Percentiles rank a stretch among this genome's conserved stretches.
Conservation (phyloP, 306 rosid genomes). For the Rosa chinensis region DNA sequence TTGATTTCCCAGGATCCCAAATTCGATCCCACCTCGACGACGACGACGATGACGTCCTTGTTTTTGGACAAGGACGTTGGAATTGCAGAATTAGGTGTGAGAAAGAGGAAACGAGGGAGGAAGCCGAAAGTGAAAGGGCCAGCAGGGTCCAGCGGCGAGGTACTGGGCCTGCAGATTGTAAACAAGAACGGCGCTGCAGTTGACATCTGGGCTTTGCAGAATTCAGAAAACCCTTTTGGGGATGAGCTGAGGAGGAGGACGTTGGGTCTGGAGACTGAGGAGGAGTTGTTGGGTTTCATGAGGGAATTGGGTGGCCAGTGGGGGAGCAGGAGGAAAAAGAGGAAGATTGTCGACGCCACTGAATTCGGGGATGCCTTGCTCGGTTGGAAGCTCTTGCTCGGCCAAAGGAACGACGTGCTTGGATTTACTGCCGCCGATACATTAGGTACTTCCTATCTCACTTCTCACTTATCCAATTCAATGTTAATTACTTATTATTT, state of each 20-base stretch:
- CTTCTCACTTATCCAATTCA: not conserved
- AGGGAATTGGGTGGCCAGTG: slow-evolving; percentile 78
- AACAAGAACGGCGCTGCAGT: slow-evolving; percentile 48
- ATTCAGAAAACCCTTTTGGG: slow-evolving; percentile 53
- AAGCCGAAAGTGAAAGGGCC: slow-evolving; percentile 57
- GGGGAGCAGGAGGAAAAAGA: slow-evolving; percentile 84
- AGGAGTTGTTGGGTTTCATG: slow-evolving; percentile 66
- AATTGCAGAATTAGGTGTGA: slow-evolving; percentile 21
- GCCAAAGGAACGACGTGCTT: slow-evolving; percentile 78
- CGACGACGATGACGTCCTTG: not conserved
- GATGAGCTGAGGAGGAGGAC: slow-evolving; percentile 65
- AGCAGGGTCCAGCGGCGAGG: slow-evolving; percentile 19
- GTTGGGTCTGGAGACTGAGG: slow-evolving; percentile 58
- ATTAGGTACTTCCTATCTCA: slow-evolving; percentile 45
- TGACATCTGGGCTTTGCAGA: slow-evolving; percentile 42
- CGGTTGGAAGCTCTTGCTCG: slow-evolving; percentile 81
- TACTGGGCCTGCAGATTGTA: slow-evolving; percentile 35
- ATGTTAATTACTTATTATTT: too few relatives aligned
- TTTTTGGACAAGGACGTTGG: not conserved
- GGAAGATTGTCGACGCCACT: slow-evolving; percentile 70
- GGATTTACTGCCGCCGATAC: slow-evolving; percentile 85
- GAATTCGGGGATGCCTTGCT: slow-evolving; percentile 59
- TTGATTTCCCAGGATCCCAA: slow-evolving; percentile 74
- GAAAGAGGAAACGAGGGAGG: slow-evolving; percentile 78
- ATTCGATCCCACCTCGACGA: slow-evolving; percentile 40